A percentile compares a stretch with the other conserved stretches of the same genome.
phyloP scores from a whole-genome alignment of 805 yeast genomes.

The Metschnikowia corniflorae region DNA sequence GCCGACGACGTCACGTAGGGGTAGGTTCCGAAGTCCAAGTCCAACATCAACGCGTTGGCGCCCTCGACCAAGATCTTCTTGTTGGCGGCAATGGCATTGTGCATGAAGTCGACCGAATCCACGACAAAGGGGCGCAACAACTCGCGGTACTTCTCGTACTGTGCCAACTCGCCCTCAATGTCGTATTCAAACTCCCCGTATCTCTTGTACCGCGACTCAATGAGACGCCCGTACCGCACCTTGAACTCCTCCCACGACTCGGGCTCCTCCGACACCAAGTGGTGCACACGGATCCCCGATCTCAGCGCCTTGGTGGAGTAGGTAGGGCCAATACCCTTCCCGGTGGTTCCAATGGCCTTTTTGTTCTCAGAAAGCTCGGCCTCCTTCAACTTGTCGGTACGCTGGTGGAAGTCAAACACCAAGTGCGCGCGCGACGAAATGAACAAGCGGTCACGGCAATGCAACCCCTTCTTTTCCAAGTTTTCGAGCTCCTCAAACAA shows the following conservation, averaged over 20 bases:
- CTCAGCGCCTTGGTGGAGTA: constrained; percentile 95
- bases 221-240: constrained; percentile 67
- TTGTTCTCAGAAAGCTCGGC: constrained; percentile 77
- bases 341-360: constrained; percentile 94
- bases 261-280: constrained; percentile 83
- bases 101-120: constrained; percentile 84
- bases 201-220: constrained; percentile 79
- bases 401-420: constrained; percentile 97
- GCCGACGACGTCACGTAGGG: constrained; percentile 95
- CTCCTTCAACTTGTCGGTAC: constrained; percentile 93
- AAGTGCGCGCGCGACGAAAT: constrained; percentile 92
- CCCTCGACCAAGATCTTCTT: constrained; percentile 95
- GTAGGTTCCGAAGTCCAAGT: constrained; percentile 95
- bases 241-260: constrained; percentile 93
- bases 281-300: constrained; percentile 96
- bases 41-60: constrained; percentile 97
- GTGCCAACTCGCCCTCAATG: constrained; percentile 70
- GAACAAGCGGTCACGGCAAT: constrained; percentile 72
- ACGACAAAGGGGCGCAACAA: constrained; percentile 84
- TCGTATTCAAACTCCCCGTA: constrained; percentile 93
- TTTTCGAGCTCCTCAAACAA: constrained; percentile 82
- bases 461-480: constrained; percentile 77
- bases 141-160: constrained; percentile 72
- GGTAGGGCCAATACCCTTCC: constrained; percentile 98
- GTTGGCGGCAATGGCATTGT: constrained; percentile 66